These are phyloP conservation scores for Pichia nanzhaoensis DNA, from an alignment of 805 yeast genomes.

Conservation along the genomic window DNA sequence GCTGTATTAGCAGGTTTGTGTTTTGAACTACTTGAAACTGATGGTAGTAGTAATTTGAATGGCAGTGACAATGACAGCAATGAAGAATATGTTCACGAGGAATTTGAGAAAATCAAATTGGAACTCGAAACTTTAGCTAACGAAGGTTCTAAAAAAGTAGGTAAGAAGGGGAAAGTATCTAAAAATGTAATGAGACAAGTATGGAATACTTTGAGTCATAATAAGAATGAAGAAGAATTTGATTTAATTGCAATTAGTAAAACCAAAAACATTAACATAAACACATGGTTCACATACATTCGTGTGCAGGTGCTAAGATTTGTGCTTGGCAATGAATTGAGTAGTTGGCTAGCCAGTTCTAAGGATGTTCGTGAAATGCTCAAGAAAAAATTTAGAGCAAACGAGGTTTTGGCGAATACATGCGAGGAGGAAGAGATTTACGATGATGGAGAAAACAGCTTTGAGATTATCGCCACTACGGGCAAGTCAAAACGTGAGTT, in stretches of 20 bases:
- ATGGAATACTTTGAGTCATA: conserved; percentile 37
- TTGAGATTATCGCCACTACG: too few species aligned
- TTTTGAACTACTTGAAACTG: conserved; percentile 44
- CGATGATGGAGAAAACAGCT: conserved; percentile 5
- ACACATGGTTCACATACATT: conserved; percentile 44
- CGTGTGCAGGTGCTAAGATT: conserved; percentile 44
- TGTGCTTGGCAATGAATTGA: conserved; percentile 47
- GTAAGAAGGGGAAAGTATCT: conserved; percentile 57
- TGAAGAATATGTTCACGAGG: conserved; percentile 41
- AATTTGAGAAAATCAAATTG: conserved; percentile 25
- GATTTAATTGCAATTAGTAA: conserved; percentile 36
- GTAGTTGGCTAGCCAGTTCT: conserved; percentile 36
- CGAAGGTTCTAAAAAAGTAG: conserved; percentile 48
- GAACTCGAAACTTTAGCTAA: conserved; percentile 39
- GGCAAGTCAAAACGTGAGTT: conserved; percentile 14
- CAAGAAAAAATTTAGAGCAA: conserved; percentile 8
- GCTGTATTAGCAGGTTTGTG: conserved; percentile 50
- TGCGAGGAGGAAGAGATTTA: conserved; percentile 3
- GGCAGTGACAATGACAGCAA: conserved; percentile 28
- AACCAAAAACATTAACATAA: conserved; percentile 39
- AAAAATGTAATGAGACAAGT: conserved; percentile 58
- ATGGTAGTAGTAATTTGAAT: too few species aligned
- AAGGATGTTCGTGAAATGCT: conserved; percentile 21
- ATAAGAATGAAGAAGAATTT: conserved; percentile 2
- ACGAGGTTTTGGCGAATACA: neutral